Conservation (phyloP, 805 yeast genomes). For the Kazachstania africana region DNA sequence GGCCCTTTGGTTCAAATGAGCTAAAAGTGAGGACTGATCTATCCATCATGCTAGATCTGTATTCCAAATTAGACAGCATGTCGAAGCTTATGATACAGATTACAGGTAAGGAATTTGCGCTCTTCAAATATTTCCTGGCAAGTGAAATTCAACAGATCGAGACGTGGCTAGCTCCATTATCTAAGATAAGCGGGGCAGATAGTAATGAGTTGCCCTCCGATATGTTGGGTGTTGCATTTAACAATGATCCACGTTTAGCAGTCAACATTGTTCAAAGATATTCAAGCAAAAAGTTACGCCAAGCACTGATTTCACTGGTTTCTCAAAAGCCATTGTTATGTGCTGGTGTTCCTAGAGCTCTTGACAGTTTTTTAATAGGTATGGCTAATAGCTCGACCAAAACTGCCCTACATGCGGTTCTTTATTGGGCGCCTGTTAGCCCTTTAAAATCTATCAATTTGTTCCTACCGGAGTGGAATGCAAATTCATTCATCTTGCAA, state of each 20-base stretch:
- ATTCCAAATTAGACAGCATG: conserved; percentile 16
- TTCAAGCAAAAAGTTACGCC: conserved; percentile 16
- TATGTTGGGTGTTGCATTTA: conserved; percentile 46
- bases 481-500: conserved; percentile 60
- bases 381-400: background rate
- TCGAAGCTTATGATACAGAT: conserved; percentile 10
- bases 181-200: conserved; percentile 23
- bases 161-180: conserved; percentile 56
- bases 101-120: conserved; percentile 38
- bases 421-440: conserved; percentile 64
- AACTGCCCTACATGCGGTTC: conserved; percentile 25
- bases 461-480: conserved; percentile 63
- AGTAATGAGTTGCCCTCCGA: conserved; percentile 25
- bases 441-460: conserved; percentile 80
- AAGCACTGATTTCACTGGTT: conserved; percentile 35
- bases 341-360: conserved; percentile 16
- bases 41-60: conserved; percentile 42
- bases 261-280: conserved; percentile 55
- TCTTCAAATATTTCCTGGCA: conserved; percentile 53
- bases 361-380: conserved; percentile 8
- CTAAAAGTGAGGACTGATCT: conserved; percentile 61
- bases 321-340: conserved; percentile 41
- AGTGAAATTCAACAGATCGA: conserved; percentile 63
- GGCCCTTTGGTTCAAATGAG: conserved; percentile 80
- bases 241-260: conserved; percentile 61